phyloP scores from a whole-genome alignment of 345 rosid genomes.

The Microcos paniculata region DNA sequence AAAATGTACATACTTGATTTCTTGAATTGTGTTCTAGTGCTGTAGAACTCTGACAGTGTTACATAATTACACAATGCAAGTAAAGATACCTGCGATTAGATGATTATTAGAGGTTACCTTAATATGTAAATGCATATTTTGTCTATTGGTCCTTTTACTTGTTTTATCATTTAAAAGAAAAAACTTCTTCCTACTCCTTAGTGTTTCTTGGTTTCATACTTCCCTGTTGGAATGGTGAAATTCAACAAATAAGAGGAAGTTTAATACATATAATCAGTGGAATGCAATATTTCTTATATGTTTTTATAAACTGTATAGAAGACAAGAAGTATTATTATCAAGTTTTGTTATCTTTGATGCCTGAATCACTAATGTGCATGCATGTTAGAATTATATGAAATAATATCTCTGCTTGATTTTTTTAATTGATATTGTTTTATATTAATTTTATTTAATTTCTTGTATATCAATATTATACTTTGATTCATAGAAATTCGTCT shows the following conservation, averaged over 20 bases:
- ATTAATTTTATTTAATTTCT: too few relatives aligned
- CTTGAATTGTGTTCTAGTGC: too few relatives aligned
- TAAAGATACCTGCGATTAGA: background rate
- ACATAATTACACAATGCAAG: background rate
- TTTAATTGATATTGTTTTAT: too few relatives aligned
- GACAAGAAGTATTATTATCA: too few relatives aligned
- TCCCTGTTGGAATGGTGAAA: background rate
- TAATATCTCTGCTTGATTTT: too few relatives aligned
- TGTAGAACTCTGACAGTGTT: background rate
- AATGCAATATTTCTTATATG: background rate
- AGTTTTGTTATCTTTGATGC: too few relatives aligned
- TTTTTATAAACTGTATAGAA: background rate
- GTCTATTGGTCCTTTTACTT: background rate
- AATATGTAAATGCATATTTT: background rate
- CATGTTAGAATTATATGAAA: too few relatives aligned
- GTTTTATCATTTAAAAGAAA: background rate
- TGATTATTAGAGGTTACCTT: background rate
- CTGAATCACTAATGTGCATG: too few relatives aligned
- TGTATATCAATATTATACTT: too few relatives aligned
- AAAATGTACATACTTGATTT: background rate
- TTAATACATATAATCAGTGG: background rate
- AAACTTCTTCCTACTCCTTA: background rate
- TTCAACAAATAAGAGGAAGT: background rate
- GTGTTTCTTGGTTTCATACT: background rate
- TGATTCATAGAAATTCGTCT: too few relatives aligned